Base-by-base conservation (phyloP, 441 rosid species). In the Croton laevigatus region DNA sequence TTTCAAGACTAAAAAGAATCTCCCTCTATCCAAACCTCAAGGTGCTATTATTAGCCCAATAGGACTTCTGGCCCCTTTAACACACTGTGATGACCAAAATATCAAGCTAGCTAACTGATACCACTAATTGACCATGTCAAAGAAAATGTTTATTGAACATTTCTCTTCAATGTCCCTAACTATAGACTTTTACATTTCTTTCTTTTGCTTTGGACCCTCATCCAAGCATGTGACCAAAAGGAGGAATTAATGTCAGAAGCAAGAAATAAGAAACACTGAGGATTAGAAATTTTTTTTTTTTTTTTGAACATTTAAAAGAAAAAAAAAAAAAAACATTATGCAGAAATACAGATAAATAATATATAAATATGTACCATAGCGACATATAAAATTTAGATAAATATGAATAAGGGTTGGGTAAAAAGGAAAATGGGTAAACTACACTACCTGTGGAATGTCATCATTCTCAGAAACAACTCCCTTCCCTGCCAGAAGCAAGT, bases 401-500 rank as follows among this genome's bases (percentile, higher is more conserved):
- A n/a, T 19, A 60, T 59, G 22, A 12, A 13, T 8, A 16, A 6
- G 58, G 17, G 46, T 20, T 17, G 22, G 57, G 57, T 20, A 46
- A 27, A 1, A 59, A 36, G 45, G 40, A 60, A 62, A 40, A 67
- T 57, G 3, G 61, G n/a, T 62, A 6, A 62, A 66, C 14, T 17
- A 42, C 55, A 59, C 49, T 62, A 77, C 99, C 98, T 88, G 99
- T 53, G 93, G 86, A 78, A 82, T 70, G 80, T 95, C 99, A 74
- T 84, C 96, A 67, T 86, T 81, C 90, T 95, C 99, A 62, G 87
- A 81, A 75, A 79, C 88, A 72, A 83, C 81, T 74, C 93, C 87
- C 82, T 91, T 95, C 73, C 98, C 99, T 49, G 91, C 87, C 77
- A 90, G 81, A 58, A 89, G 86, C 84, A 86, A 73, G 71, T 95